Base-by-base conservation (phyloP, 495 filamentous ascomycete genomes). In the Parachaetomium inaequale region DNA sequence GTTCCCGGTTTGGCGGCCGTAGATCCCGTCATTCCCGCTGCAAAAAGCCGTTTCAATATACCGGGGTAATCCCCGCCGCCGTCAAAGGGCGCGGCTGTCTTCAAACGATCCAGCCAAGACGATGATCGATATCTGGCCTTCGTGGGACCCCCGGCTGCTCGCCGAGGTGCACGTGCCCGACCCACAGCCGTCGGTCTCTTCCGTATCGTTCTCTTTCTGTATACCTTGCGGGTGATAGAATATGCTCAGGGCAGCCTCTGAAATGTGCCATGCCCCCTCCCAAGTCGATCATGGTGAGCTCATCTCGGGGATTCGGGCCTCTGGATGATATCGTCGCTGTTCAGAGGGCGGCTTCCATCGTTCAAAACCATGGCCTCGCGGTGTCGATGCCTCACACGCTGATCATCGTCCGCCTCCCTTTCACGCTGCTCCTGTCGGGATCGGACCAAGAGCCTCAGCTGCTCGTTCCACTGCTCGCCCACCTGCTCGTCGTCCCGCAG, bases 331-430 rank as follows among this genome's bases (percentile, higher is more conserved):
- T 87, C 84, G 43, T 77, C 75, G 45, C 82, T 78, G 15, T 75
- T 80, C n/a, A 87, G 63, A 1, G 81, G 80, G 28, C 78, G 75
- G 34, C 75, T 81, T 3, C 85, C 84, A 54, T 87, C 85, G 63
- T 85, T 85, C 55, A 88, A 58, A 12, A 88, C 85, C 79, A 88
- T 84, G 10, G 84, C 85, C 68, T 88, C 84, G 59, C 85, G 74
- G 52, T 85, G 75, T 23, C 81, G 76, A 59, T 85, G 74, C 55
- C 84, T 74, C 52, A 82, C 66, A 36, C 79, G 75, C 63, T 81
- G 75, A 66, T 85, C 36, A 12, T 40, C 36, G 14, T 12, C 36
- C 36, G 36, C n/a, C n/a, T n/a, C n/a, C n/a, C n/a, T n/a, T 40
- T 15, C 12, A 15, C 36, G 14, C 36, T 40, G n/a, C n/a, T 40